These are phyloP conservation scores for Gonapodya prolifera DNA, from an alignment of 192 early-diverging fungal genomes.

Conservation along the genomic window DNA sequence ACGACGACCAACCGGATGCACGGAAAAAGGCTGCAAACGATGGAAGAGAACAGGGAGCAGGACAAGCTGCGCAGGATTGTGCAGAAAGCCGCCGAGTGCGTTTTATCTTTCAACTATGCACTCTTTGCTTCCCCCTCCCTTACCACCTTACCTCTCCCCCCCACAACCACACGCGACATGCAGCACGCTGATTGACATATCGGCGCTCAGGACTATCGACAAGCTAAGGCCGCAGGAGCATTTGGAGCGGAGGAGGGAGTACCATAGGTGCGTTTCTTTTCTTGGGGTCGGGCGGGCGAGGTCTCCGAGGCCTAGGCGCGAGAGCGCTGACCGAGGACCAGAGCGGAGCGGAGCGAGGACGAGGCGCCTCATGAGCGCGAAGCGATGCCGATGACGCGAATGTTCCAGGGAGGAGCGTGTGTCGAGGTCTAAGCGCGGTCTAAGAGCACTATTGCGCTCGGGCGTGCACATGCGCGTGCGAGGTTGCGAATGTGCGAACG, in stretches of 20 bases:
- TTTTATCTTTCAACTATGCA: neutral
- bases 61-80: neutral
- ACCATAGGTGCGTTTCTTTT: neutral
- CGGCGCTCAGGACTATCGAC: neutral
- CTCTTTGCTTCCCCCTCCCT: neutral
- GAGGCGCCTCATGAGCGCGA: no score
- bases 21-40: neutral
- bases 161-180: neutral
- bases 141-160: neutral
- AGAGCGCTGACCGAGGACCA: no score
- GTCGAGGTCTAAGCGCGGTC: no score
- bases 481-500: no score
- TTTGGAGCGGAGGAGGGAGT: neutral
- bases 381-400: no score
- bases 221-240: neutral
- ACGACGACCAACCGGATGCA: neutral
- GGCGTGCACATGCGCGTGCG: no score
- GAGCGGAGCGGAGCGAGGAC: no score
- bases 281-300: no score
- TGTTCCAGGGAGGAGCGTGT: no score
- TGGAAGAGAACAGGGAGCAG: neutral
- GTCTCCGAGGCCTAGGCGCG: no score
- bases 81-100: neutral
- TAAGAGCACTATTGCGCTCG: no score
- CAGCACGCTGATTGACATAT: neutral